Base-by-base conservation (phyloP, 371 early-diverging fungal genomes). In the Batrachochytrium dendrobatidis region DNA sequence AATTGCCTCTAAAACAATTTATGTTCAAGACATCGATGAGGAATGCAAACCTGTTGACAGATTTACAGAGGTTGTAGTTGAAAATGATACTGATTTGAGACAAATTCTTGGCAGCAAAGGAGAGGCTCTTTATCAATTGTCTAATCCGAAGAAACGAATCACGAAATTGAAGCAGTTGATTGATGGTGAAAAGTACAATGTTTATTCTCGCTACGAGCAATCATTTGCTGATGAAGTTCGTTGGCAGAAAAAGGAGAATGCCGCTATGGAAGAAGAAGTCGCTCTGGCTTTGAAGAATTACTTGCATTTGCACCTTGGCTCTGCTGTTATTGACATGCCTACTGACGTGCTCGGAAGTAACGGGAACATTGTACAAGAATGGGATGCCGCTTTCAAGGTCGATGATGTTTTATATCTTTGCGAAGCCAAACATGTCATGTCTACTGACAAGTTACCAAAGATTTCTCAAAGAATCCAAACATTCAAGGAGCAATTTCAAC, bases 141-240 rank as follows among this genome's bases (percentile, higher is more conserved):
- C 51, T 17, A 51, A 51, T 51, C 51, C 51, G 17, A 51, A 51
- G 15, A 51, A 51, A 15, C 15, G 51, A 24, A 51, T 51, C 15
- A 20, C 51, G 24, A 51, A 51, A 25, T 15, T 51, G 25, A 51
- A 51, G 43, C 51, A 51, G 20, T 20, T 51, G 51, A 39, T 51
- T 24, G 51, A 51, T 51, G 51, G 51, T 15, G 51, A 51, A 51
- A 51, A 51, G 51, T 51, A 51, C 51, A 51, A 51, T 51, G 51
- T 51, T 20, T 51, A 15, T 39, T 51, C 51, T 51, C 51, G 51
- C 51, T 51, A 51, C 24, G 43, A 20, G 15, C 15, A 39, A 20
- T 51, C 20, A 20, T 51, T n/a, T n/a, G n/a, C n/a, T 24, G 20
- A 51, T 39, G 20, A 15, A 39, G 15, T 39, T 17, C 20, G 39